These are phyloP conservation scores for Cystofilobasidium macerans DNA, from an alignment of 768 basidiomycete genomes.

Conservation along the genomic window DNA sequence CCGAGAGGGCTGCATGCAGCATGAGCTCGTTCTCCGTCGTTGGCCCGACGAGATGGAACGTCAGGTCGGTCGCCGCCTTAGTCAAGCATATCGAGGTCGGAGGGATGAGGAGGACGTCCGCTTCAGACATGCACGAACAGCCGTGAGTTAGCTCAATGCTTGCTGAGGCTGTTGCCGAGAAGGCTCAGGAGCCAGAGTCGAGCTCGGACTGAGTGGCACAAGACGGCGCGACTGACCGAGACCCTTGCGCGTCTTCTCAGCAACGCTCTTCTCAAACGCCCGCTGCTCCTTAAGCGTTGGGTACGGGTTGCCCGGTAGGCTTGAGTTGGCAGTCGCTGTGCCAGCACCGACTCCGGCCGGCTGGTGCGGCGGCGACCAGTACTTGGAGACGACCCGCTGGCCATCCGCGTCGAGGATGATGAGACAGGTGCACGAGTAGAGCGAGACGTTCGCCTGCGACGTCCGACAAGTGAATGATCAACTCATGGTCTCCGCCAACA, in stretches of 20 bases:
- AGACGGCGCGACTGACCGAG: conserved; percentile 48
- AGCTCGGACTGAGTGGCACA: too few relatives aligned
- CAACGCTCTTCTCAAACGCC: conserved; percentile 87
- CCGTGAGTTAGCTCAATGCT: too few relatives aligned
- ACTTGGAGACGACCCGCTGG: conserved; percentile 87
- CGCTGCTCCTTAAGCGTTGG: conserved; percentile 77
- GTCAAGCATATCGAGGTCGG: conserved; percentile 75
- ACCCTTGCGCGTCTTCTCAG: conserved; percentile 87
- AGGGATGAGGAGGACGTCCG: conserved; percentile 86
- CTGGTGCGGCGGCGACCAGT: conserved; percentile 65
- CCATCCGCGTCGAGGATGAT: conserved; percentile 92
- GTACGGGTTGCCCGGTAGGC: conserved; percentile 28
- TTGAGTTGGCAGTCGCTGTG: conserved; percentile 30
- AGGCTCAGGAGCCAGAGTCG: neutral
- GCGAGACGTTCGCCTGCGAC: conserved; percentile 54
- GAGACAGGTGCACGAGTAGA: conserved; percentile 79
- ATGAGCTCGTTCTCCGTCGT: conserved; percentile 89
- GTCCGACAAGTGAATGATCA: too few relatives aligned
- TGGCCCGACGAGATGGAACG: conserved; percentile 83
- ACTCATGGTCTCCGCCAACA: too few relatives aligned
- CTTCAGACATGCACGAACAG: conserved; percentile 45
- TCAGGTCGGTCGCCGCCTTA: conserved; percentile 87
- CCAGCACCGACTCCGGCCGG: conserved; percentile 31
- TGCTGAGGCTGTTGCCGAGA: too few relatives aligned
- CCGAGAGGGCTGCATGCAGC: conserved; percentile 71